These are phyloP conservation scores for Diaporthe citri DNA, from an alignment of 2,329 filamentous ascomycete species.

Conservation along the genomic window DNA sequence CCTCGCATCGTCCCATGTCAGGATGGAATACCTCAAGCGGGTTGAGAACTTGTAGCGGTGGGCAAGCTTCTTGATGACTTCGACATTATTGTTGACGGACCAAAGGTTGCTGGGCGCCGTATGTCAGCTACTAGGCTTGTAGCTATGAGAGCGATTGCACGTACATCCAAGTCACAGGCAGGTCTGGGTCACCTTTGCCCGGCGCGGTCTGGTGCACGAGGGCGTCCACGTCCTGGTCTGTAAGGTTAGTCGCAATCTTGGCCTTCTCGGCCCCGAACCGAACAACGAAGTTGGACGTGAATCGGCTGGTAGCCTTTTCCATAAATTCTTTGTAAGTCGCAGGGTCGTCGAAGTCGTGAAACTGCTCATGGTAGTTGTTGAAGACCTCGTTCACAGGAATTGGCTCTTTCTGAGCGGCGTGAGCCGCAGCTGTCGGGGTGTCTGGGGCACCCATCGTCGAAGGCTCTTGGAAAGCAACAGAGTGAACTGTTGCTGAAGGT, in stretches of 20 bases:
- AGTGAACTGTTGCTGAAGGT: background rate
- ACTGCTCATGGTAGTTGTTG: slow-evolving; percentile 47
- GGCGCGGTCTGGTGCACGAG: slow-evolving; percentile 50
- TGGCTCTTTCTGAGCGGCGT: slow-evolving; percentile 18
- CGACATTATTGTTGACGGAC: slow-evolving; percentile 71
- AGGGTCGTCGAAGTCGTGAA: slow-evolving; percentile 66
- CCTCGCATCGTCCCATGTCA: slow-evolving; percentile 58
- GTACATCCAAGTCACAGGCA: slow-evolving; percentile 77
- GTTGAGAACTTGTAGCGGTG: slow-evolving; percentile 76
- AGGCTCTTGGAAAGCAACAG: slow-evolving; percentile 19
- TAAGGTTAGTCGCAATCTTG: slow-evolving; percentile 68
- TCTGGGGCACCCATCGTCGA: slow-evolving; percentile 38
- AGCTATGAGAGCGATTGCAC: slow-evolving; percentile 44
- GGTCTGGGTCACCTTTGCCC: slow-evolving; percentile 51
- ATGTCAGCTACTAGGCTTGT: slow-evolving; percentile 35
- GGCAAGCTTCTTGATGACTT: slow-evolving; percentile 67
- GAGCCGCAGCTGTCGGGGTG: slow-evolving; percentile 35
- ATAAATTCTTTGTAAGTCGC: slow-evolving; percentile 60
- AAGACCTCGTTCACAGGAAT: slow-evolving; percentile 25
- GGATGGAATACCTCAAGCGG: slow-evolving; percentile 70
- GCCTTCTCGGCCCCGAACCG: slow-evolving; percentile 71
- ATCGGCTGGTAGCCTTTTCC: slow-evolving; percentile 52
- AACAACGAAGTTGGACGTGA: slow-evolving; percentile 72
- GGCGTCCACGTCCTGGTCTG: slow-evolving; percentile 53
- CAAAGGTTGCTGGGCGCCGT: slow-evolving; percentile 71